Base-by-base conservation (phyloP, 768 basidiomycete species). In the Boletus vinaceobasis region DNA sequence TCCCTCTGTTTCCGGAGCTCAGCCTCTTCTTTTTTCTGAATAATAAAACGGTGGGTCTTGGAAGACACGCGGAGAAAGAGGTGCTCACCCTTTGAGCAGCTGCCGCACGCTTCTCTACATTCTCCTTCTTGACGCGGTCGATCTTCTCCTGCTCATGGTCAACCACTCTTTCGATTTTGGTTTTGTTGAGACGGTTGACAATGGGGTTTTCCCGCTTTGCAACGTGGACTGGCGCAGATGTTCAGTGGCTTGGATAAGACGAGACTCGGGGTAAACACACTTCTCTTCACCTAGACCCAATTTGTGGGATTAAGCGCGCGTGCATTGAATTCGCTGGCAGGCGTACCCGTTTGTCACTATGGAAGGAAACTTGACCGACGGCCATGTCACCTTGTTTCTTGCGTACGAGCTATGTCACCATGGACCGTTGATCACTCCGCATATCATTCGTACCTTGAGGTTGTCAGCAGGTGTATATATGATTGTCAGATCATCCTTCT, bases 341-440 rank as follows among this genome's bases (percentile, higher is more conserved):
- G 29, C 78, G 37, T 59, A 93, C 93, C 73, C 78, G 79, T 67
- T 96, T 93, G 65, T 97, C 93, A 53, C 77, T 89, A 60, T 98
- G 90, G 70, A 99, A 98, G 0, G 93, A 90, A 0, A 99, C 97
- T 65, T 94, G 89, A 0, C 97, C 97, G 4, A 96, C 87, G 3
- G 92, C 94, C 93, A 97, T 98, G 66, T 96, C 93, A 4, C 96
- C 96, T 7, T 90, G 87, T 92, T 99, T 99, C 91, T 95, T 64
- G 10, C 15, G 43, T 19, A 35, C 17, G 19, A 46, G 7, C 7
- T 15, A 19, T 11, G 55, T 62, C 45, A 63, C 37, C 17, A 15
- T 8, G 10, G 19, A 17, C 5, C 17, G 27, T 49, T 1, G 46
- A 36, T 46, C 39, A 36, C 38, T 32, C 9, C 21, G 27, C 11